Evolutionary conservation across 768 basidiomycete species (phyloP).

Genomic region (Hemileccinum impolitum): DNA sequence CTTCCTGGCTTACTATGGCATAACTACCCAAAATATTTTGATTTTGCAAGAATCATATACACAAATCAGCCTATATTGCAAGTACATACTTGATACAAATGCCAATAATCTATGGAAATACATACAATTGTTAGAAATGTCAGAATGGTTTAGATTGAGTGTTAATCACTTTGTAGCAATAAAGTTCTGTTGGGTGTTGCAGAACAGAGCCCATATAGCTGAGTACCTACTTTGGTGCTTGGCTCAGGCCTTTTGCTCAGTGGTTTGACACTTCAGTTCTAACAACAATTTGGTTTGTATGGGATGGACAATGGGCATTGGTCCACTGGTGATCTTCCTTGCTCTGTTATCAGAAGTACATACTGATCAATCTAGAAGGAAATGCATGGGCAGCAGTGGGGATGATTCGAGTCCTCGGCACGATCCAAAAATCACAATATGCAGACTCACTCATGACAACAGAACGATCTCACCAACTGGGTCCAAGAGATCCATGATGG

Average conservation of each 20-base stretch:
- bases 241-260: no score
- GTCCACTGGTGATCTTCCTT: slow-evolving; percentile 58
- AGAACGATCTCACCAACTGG: slow-evolving; percentile 61
- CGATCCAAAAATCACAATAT: slow-evolving; percentile 62
- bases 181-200: no score
- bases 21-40: slow-evolving; percentile 51
- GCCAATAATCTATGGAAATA: slow-evolving; percentile 73
- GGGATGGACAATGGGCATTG: slow-evolving; percentile 68
- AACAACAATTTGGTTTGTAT: no score
- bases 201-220: no score
- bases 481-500: slow-evolving; percentile 66
- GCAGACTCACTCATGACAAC: slow-evolving; percentile 47
- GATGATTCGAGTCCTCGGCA: slow-evolving; percentile 78
- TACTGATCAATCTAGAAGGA: slow-evolving; percentile 39
- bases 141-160: no score
- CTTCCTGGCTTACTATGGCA: slow-evolving; percentile 83
- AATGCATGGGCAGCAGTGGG: slow-evolving; percentile 91
- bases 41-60: slow-evolving; percentile 63
- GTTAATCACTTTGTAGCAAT: no score
- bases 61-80: slow-evolving; percentile 71
- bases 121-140: no score
- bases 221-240: no score
- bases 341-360: neutral
- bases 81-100: slow-evolving; percentile 51
- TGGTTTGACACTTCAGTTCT: no score